Conservation (phyloP, 768 basidiomycete species). For the Thelephora aurantiotincta region DNA sequence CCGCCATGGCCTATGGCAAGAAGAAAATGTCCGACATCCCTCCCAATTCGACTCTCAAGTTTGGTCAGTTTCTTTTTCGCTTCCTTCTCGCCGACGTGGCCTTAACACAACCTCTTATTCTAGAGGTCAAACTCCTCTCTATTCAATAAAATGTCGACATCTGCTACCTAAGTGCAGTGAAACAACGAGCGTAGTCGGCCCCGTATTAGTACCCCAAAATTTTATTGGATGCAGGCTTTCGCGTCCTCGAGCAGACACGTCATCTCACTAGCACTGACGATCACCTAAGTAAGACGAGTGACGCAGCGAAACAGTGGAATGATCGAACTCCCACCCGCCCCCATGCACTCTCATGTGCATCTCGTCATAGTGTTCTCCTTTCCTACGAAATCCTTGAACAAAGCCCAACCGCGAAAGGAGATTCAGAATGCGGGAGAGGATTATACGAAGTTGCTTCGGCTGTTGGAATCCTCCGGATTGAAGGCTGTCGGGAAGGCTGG, state of each 20-base stretch:
- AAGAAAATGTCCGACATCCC: constrained; percentile 54
- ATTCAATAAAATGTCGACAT: not conserved
- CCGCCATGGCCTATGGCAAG: constrained; percentile 59
- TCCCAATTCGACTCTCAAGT: constrained; percentile 64
- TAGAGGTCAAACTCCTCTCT: not conserved
- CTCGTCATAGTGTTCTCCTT: constrained; percentile 59
- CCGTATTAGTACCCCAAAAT: no score
- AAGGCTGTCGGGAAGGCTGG: constrained; percentile 64
- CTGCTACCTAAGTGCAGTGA: no score
- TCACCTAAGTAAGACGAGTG: no score
- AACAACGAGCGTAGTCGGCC: no score
- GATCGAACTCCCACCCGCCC: not conserved
- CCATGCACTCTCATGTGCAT: constrained; percentile 41
- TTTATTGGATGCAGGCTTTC: no score
- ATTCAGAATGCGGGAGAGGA: constrained; percentile 53
- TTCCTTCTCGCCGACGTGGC: not conserved
- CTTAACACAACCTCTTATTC: not conserved
- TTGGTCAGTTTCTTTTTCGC: constrained; percentile 39
- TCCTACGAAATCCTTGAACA: constrained; percentile 34
- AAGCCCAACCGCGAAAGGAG: constrained; percentile 47
- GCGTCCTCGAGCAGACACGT: no score
- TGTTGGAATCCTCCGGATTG: constrained; percentile 48
- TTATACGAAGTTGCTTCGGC: constrained; percentile 48
- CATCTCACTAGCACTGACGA: no score
- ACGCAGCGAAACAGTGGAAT: no score